These are phyloP conservation scores for Plantago elongata DNA, from an alignment of 257 asterid species.

Conservation along the genomic window DNA sequence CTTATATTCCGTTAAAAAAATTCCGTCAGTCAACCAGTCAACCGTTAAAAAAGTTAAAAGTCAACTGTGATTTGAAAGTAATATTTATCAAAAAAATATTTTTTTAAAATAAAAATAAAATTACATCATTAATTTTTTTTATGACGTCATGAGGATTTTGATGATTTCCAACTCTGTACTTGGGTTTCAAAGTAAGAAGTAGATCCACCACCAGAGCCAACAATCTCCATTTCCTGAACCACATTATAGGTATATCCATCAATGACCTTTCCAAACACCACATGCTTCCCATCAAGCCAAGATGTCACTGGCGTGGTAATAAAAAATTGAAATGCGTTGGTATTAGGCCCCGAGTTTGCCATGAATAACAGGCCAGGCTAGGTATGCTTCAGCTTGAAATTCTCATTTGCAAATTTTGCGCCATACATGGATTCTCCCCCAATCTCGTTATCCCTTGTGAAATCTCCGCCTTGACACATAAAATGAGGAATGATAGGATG, in stretches of 20 bases:
- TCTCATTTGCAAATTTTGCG: conserved; percentile 78
- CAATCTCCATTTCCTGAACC: conserved; percentile 19
- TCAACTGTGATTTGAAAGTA: no score
- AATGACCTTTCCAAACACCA: conserved; percentile 83
- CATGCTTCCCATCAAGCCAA: conserved; percentile 94
- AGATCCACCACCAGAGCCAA: no score
- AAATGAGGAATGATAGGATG: conserved; percentile 92
- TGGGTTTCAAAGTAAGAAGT: no score
- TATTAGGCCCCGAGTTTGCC: conserved; percentile 88
- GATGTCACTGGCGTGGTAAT: conserved; percentile 88
- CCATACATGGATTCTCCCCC: conserved; percentile 93
- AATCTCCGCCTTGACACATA: conserved; percentile 97
- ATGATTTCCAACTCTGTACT: no score
- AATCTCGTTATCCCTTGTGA: conserved; percentile 91
- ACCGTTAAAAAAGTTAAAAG: no score
- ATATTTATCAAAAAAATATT: no score
- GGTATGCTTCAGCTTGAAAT: conserved; percentile 83
- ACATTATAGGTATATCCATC: conserved; percentile 95
- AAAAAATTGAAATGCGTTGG: conserved; percentile 92
- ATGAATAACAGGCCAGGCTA: conserved; percentile 87
- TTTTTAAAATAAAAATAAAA: no score
- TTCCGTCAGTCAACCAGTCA: no score
- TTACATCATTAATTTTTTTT: no score
- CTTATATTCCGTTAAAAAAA: no score
- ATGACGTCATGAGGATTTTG: no score